These are phyloP conservation scores for Yamadazyma kanchanaburiensis DNA, from an alignment of 1,139 yeast species.

Conservation along the genomic window DNA sequence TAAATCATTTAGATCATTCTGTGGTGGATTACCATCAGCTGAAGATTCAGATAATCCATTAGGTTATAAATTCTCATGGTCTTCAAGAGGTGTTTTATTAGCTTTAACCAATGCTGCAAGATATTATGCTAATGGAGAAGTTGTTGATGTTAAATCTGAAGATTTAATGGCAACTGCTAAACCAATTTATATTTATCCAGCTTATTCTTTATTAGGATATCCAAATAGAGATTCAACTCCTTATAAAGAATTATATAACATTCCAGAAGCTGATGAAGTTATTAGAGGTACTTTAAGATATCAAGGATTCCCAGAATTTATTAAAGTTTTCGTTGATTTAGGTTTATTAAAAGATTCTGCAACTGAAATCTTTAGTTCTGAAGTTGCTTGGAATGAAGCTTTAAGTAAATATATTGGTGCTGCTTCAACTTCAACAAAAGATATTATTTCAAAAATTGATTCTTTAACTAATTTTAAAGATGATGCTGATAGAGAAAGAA, in stretches of 20 bases:
- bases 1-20: constrained; percentile 88
- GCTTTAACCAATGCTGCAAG: constrained; percentile 93
- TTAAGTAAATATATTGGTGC: constrained; percentile 74
- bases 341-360: constrained; percentile 85
- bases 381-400: constrained; percentile 87
- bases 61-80: constrained; percentile 99
- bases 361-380: constrained; percentile 51
- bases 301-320: constrained; percentile 98
- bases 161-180: constrained; percentile 94
- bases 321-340: constrained; percentile 89
- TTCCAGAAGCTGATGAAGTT: constrained; percentile 97
- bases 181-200: constrained; percentile 95
- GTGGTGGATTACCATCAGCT: constrained; percentile 99
- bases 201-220: constrained; percentile 90
- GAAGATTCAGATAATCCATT: constrained; percentile 96
- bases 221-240: constrained; percentile 98
- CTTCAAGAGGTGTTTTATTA: constrained; percentile 93
- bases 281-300: constrained; percentile 95
- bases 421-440: constrained; percentile 63
- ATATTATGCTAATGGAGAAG: constrained; percentile 81
- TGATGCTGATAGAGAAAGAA: constrained; percentile 80
- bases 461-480: constrained; percentile 78
- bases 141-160: constrained; percentile 78
- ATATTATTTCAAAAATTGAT: constrained; percentile 71
- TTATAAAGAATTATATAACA: constrained; percentile 84